These are phyloP conservation scores for Bruguiera parviflora DNA, from an alignment of 345 rosid genomes.

Conservation along the genomic window DNA sequence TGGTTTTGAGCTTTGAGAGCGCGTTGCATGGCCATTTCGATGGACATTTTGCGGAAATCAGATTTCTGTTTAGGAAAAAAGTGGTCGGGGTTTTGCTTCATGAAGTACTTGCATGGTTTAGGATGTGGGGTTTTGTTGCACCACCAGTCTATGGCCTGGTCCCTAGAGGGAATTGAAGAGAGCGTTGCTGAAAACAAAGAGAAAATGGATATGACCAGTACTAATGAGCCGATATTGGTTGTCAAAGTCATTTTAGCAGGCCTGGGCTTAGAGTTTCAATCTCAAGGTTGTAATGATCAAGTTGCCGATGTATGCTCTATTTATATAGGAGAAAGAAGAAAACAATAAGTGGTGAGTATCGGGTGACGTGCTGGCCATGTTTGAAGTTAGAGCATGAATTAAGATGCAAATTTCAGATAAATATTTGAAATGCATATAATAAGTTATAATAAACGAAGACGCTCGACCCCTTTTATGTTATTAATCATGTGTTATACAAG, in stretches of 20 bases:
- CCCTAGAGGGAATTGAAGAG: conserved; percentile 15
- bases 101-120: conserved; percentile 56
- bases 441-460: too few relatives aligned
- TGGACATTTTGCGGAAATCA: conserved; percentile 44
- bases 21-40: conserved; percentile 48
- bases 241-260: conserved; percentile 15
- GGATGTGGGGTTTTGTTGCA: conserved; percentile 73
- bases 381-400: neutral
- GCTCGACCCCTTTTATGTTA: too few relatives aligned
- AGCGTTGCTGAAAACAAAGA: conserved; percentile 21
- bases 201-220: conserved; percentile 13
- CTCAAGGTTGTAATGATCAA: neutral
- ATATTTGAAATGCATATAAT: too few relatives aligned
- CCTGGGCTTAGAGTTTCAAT: neutral
- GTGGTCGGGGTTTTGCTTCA: conserved; percentile 25
- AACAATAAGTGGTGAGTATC: neutral
- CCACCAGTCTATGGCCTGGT: conserved; percentile 44
- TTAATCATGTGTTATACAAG: too few relatives aligned
- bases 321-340: conserved; percentile 5
- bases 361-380: neutral
- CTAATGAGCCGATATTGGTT: neutral
- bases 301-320: neutral
- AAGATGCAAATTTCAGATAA: neutral
- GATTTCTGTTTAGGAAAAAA: conserved; percentile 36
- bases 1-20: conserved; percentile 49